These are phyloP conservation scores for Candida palmyrensis DNA, from an alignment of 805 yeast species.

Conservation along the genomic window DNA sequence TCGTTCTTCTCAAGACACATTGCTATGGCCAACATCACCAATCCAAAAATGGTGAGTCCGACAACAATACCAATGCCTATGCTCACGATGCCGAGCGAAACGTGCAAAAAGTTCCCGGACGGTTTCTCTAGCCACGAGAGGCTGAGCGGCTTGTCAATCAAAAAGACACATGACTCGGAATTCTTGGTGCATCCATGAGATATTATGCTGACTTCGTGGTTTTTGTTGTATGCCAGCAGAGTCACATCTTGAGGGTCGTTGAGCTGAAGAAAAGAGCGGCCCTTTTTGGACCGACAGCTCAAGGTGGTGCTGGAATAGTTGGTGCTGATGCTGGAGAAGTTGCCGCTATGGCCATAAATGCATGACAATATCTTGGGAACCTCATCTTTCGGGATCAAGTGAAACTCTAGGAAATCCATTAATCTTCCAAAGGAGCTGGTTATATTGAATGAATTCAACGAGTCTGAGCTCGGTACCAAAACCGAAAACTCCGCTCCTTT, in stretches of 20 bases:
- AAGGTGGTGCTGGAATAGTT: constrained; percentile 4
- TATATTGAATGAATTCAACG: constrained; percentile 49
- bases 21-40: constrained; percentile 16
- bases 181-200: constrained; percentile 54
- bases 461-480: constrained; percentile 64
- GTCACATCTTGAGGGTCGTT: constrained; percentile 1
- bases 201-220: constrained; percentile 53
- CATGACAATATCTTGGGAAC: constrained; percentile 45
- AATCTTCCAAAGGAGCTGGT: constrained; percentile 40
- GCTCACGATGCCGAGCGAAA: constrained; percentile 65
- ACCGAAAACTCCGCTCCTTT: constrained; percentile 43
- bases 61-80: constrained; percentile 61
- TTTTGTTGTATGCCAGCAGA: constrained; percentile 38
- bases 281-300: constrained; percentile 2
- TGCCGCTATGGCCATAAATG: constrained; percentile 16
- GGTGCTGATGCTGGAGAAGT: constrained; percentile 5
- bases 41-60: constrained; percentile 44
- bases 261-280: constrained; percentile 1
- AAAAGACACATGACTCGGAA: constrained; percentile 47
- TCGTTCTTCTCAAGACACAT: constrained; percentile 12
- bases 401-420: constrained; percentile 56
- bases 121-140: constrained; percentile 54
- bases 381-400: constrained; percentile 60
- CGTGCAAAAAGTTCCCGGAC: constrained; percentile 41
- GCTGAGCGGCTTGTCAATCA: constrained; percentile 64